These are phyloP conservation scores for Penicillium silybi DNA, from an alignment of 495 filamentous ascomycete genomes.

Conservation along the genomic window DNA sequence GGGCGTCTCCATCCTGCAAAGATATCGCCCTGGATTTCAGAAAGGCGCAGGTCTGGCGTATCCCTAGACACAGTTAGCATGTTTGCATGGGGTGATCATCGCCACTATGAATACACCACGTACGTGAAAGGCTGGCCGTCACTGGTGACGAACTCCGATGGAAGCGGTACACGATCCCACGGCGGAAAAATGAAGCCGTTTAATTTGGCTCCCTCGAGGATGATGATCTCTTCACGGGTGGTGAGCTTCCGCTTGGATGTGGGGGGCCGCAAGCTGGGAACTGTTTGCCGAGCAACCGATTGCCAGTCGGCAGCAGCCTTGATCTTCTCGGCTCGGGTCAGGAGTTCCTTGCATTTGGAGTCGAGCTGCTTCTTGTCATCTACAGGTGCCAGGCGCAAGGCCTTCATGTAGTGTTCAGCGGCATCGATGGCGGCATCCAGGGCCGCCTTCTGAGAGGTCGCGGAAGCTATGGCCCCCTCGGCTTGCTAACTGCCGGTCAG, in stretches of 20 bases:
- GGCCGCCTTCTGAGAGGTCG: slow-evolving; percentile 61
- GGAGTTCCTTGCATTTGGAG: slow-evolving; percentile 60
- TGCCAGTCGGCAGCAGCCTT: slow-evolving; percentile 49
- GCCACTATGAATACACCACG: slow-evolving; percentile 16
- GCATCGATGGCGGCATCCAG: slow-evolving; percentile 69
- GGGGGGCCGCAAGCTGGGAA: slow-evolving; percentile 25
- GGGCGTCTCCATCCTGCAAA: slow-evolving; percentile 83
- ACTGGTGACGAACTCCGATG: slow-evolving; percentile 44
- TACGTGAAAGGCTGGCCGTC: slow-evolving; percentile 48
- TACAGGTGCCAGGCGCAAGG: slow-evolving; percentile 49
- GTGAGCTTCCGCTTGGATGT: slow-evolving; percentile 59
- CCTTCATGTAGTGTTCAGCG: slow-evolving; percentile 75
- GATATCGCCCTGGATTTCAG: slow-evolving; percentile 61
- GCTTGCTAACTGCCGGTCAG: slow-evolving; percentile 50
- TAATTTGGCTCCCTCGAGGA: slow-evolving; percentile 71
- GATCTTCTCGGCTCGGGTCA: slow-evolving; percentile 67
- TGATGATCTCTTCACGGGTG: slow-evolving; percentile 70
- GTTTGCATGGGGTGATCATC: not conserved
- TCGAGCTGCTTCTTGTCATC: slow-evolving; percentile 57
- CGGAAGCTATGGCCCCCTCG: slow-evolving; percentile 51
- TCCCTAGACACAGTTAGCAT: slow-evolving; percentile 55
- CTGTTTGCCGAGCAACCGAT: slow-evolving; percentile 20
- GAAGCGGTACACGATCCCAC: slow-evolving; percentile 61
- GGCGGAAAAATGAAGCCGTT: slow-evolving; percentile 79
- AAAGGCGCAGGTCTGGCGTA: slow-evolving; percentile 61